A percentile compares a stretch with the other conserved stretches of the same genome.
phyloP scores from a whole-genome alignment of 371 early-diverging fungal genomes.

The Rhizopus sp. region DNA sequence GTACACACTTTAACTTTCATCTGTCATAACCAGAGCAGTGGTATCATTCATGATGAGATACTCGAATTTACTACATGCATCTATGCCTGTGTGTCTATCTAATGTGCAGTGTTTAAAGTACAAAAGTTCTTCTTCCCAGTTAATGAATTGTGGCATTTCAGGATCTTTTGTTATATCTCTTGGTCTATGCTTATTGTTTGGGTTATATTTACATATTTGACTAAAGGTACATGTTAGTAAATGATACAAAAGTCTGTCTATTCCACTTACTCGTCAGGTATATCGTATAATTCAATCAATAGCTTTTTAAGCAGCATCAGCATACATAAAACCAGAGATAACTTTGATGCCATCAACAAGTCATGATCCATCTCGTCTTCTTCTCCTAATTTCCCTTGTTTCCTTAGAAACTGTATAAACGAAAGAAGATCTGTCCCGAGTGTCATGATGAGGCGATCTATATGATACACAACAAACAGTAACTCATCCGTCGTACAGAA shows the following conservation, averaged over 20 bases:
- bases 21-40: conserved; percentile 11
- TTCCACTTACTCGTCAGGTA: conserved; percentile 62
- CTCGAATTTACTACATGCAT: conserved; percentile 33
- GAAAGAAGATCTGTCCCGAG: conserved; percentile 63
- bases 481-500: conserved; percentile 82
- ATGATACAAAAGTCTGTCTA: not conserved
- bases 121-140: conserved; percentile 25
- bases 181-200: conserved; percentile 7
- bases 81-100: conserved; percentile 13
- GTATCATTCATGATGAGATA: conserved; percentile 25
- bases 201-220: conserved; percentile 23
- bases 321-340: conserved; percentile 54
- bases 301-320: conserved; percentile 60
- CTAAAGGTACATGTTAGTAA: conserved; percentile 5
- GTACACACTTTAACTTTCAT: not conserved
- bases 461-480: conserved; percentile 65
- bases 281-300: conserved; percentile 61
- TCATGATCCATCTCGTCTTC: conserved; percentile 10
- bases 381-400: conserved; percentile 16
- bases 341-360: conserved; percentile 32
- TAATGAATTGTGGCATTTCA: conserved; percentile 18
- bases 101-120: conserved; percentile 19
- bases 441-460: conserved; percentile 71
- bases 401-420: conserved; percentile 38
- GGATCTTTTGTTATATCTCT: conserved; percentile 22